Base-by-base conservation (phyloP, 1,284 basidiomycete species). In the Fomitopsis pinicola region DNA sequence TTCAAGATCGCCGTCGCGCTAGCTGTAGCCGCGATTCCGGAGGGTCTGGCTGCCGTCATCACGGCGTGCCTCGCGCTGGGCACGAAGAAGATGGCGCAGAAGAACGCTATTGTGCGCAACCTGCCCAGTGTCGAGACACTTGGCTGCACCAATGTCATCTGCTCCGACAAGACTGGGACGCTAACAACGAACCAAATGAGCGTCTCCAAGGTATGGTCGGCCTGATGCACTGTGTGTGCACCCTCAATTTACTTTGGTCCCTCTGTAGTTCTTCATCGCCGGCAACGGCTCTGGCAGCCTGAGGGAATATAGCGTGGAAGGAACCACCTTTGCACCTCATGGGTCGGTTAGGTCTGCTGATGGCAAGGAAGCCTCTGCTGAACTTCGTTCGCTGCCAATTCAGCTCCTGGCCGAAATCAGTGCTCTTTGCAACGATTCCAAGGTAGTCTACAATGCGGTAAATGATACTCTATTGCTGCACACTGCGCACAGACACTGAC, bases 1-100 rank as follows among this genome's bases (percentile, higher is more conserved):
- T 94, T 98, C 84, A 98, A 97, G 80, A 97, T 98, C 70, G 96
- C 95, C 40, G 96, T 98, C 52, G 94, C 96, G 3, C 81, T 98
- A 42, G 95, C 96, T 17, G 95, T 98, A 50, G 95, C 96, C 61
- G 95, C 95, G 54, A 97, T 97, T 69, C 95, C 96, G 0, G 95
- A 98, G 75, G 96, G 95, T 64, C 80, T 98, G 14, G 94, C 96
- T 38, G 95, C 94, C 54, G 95, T 98, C 64, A 97, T 97, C 70
- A 98, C 96, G 7, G 94, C 94, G n/a, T 97, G 94, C 74, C 78
- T 98, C 50, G 95, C 96, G 8, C 82, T 98, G 12, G 96, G 96
- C 19, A 97, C 95, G 14, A 95, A 96, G 79, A 96, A 96, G 75
- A 98, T 98, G 96, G 95, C 96, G 0, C 92, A 96, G 80, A 92